These are phyloP conservation scores for Ceratonia siliqua DNA, from an alignment of 306 rosid species.

Conservation along the genomic window DNA sequence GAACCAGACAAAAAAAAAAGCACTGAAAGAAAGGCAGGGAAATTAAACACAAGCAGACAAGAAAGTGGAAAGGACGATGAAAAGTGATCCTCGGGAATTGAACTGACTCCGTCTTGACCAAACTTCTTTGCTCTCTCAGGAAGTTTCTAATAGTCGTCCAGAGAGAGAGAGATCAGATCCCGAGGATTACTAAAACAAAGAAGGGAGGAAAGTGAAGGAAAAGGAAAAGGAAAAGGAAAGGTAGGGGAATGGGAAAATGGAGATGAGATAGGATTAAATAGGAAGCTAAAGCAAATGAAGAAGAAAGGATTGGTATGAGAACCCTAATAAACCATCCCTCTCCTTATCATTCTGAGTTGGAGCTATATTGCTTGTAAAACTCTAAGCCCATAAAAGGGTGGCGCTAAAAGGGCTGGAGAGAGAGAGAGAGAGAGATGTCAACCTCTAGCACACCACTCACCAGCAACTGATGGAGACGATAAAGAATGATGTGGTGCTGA, in stretches of 20 bases:
- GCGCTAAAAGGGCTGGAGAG: constrained; percentile 69
- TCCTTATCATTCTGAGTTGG: constrained; percentile 49
- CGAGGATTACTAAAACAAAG: constrained; percentile 47
- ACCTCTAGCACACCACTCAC: constrained; percentile 57
- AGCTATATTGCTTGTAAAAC: constrained; percentile 84
- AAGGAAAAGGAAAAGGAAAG: neutral
- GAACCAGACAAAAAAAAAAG: constrained; percentile 32
- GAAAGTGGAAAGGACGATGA: constrained; percentile 5
- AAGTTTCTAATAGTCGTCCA: constrained; percentile 23
- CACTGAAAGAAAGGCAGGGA: constrained; percentile 20
- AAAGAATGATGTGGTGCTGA: constrained; percentile 33
- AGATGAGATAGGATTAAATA: constrained; percentile 52
- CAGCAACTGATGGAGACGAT: constrained; percentile 77
- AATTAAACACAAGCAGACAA: constrained; percentile 20
- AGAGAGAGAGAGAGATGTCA: constrained; percentile 46
- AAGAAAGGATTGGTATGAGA: constrained; percentile 40
- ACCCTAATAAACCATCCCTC: constrained; percentile 60
- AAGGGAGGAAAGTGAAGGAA: constrained; percentile 30
- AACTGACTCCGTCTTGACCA: constrained; percentile 25
- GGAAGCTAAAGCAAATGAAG: constrained; percentile 32
- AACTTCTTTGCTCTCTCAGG: neutral
- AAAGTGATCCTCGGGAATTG: constrained; percentile 65
- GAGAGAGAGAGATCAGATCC: constrained; percentile 56
- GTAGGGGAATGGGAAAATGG: too few species aligned
- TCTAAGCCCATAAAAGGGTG: constrained; percentile 48